Base-by-base conservation (phyloP, 495 filamentous ascomycete genomes). In the Tetracladium setigerum region DNA sequence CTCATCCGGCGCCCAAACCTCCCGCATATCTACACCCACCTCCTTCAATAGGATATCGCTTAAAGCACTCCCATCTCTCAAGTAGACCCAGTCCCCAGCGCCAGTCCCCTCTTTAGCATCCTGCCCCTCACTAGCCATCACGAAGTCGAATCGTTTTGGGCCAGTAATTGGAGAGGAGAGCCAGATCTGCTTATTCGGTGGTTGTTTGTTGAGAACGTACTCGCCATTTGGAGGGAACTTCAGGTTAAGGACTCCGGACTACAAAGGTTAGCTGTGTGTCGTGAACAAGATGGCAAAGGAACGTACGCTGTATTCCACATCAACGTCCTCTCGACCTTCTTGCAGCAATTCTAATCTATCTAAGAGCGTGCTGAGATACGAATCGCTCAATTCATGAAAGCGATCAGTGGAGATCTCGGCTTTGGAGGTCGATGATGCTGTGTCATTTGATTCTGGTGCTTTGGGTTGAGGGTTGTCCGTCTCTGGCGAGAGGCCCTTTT, bases 121-220 rank as follows among this genome's bases (percentile, higher is more conserved):
- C 67, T 85, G 81, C 38, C 73, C 71, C 49, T 89, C 86, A 30
- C 78, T 78, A 31, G 71, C 51, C 18, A 86, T 57, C 18, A 94
- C 83, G 73, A 84, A 97, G 58, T 96, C 87, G 66, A 82, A 97
- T 40, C 88, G 78, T 65, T 95, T 95, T 1, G 94, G 94, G 0
- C 92, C 92, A n/a, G 85, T 84, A 38, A 84, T 72, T 5, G 92
- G 92, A 15, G 89, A 95, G 30, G 86, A 89, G 19, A 98, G 79
- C 92, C 94, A 98, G 58, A 98, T 91, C 64, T 98, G 92, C 69
- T 84, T 87, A 72, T 95, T 97, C 15, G 89, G 87, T 0, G 92
- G 92, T 64, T 97, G 92, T 68, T 98, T 98, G 76, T 97, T 97
- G 60, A 98, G 72, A 2, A 97, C 84, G 55, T 89, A 98, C 17